Percentiles rank a stretch among this genome's conserved stretches.
Conservation (phyloP, 2,329 filamentous ascomycete genomes). For the Zasmidium citrigriseum region DNA sequence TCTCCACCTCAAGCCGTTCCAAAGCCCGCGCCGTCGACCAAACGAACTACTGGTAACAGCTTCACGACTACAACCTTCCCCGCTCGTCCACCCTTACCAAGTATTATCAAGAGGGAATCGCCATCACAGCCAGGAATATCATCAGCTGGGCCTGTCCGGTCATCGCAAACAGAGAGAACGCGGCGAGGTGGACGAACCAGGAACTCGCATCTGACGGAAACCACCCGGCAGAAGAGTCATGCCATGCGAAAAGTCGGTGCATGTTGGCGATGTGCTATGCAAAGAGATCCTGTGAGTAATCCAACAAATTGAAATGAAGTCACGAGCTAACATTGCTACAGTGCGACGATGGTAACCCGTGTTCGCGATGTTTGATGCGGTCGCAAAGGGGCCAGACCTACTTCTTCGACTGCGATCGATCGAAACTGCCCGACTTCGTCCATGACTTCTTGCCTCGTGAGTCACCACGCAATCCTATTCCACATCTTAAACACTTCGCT, state of each 20-base stretch:
- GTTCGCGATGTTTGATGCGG: conserved; percentile 34
- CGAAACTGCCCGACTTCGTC: conserved; percentile 47
- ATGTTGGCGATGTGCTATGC: conserved; percentile 52
- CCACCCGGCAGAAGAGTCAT: conserved; percentile 42
- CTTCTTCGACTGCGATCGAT: conserved; percentile 47
- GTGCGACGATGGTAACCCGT: conserved; percentile 37
- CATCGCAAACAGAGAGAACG: conserved; percentile 10
- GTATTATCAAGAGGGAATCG: conserved; percentile 2
- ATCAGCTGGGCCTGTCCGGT: neutral
- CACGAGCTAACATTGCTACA: conserved; percentile 15
- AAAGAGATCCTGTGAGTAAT: conserved; percentile 46
- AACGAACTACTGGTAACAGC: neutral
- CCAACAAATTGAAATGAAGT: neutral
- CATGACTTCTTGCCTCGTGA: conserved; percentile 45
- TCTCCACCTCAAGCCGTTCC: neutral
- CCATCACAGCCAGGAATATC: conserved; percentile 1
- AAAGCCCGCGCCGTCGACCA: neutral
- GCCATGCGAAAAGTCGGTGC: conserved; percentile 49
- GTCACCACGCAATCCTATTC: conserved; percentile 1
- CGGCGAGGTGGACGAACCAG: conserved; percentile 37
- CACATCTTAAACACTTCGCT: conserved; percentile 1
- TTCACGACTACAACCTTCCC: neutral
- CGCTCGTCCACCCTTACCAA: conserved; percentile 2
- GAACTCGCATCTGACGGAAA: conserved; percentile 39
- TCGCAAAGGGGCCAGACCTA: conserved; percentile 40